Evolutionary conservation across 768 basidiomycete genomes (phyloP), one percentile per base, ranked within the genome.

Genomic region (Mycena kentingensis): DNA sequence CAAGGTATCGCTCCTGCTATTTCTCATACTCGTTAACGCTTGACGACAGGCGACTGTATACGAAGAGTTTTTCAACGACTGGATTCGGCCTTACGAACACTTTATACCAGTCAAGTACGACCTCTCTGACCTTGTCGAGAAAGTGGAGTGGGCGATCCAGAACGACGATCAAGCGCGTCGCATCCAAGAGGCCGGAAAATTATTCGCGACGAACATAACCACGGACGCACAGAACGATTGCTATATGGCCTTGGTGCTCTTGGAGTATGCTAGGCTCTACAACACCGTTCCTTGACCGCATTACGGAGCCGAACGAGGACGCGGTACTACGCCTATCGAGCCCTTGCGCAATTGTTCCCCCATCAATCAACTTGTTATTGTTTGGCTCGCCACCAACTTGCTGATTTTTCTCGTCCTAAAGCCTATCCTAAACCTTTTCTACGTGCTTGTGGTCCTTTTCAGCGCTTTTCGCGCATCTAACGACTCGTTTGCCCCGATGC

Each of bases 21-120:
- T 22, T 10, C 21, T 19, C 11, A 22, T 19, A 8, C 37, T 39
- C 19, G 6, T 42, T n/a, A 24, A 8, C 22, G 22, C 8, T 24
- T 25, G 11, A 42, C 22, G 21, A 18, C 21, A 54, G 53, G 7
- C 53, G 10, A 54, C 53, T 15, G 53, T 47, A 7, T 54, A 49
- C 24, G 32, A 46, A 32, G 53, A 54, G 29, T 54, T 39, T 35
- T 54, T 54, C 53, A 41, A 32, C 41, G 45, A 49, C 39, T 54
- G 53, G 47, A 28, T 54, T 5, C 45, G 39, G 12, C 53, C 53
- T 11, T 54, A 49, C 37, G 31, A 48, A 27, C 53, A 54, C 25
- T 49, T 39, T 47, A 54, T 54, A 12, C 53, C 53, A 12, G 39
- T 54, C 22, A 24, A 29, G 26, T 19, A 11, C 4, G 53, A 54